Evolutionary conservation across 2,329 filamentous ascomycete species (phyloP).

Genomic region (Teratosphaeriaceae sp.): DNA sequence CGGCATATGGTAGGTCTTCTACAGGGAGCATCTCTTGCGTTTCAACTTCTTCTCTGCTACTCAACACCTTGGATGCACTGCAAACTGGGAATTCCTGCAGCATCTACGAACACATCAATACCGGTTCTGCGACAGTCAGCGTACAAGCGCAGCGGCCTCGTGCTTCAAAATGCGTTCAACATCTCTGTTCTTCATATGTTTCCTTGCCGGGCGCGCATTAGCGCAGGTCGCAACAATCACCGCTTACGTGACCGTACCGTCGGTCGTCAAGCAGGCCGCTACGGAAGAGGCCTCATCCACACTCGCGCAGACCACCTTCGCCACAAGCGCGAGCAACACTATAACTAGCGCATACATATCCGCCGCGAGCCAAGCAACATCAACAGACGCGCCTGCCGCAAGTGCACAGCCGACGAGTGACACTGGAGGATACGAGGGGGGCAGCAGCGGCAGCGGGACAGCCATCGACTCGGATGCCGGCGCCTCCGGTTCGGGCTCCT

Average conservation of each 20-base stretch:
- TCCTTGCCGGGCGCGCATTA: neutral
- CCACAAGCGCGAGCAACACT: neutral
- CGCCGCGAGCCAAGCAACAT: neutral
- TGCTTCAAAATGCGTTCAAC: constrained; percentile 3
- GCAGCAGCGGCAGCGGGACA: constrained; percentile 1
- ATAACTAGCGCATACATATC: neutral
- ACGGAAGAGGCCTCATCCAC: neutral
- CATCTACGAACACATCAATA: neutral
- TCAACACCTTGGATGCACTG: neutral
- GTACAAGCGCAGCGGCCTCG: neutral
- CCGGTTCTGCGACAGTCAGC: neutral
- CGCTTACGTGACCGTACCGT: constrained; percentile 4
- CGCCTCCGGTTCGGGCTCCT: constrained; percentile 53
- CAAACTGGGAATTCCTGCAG: neutral
- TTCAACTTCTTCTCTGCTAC: neutral
- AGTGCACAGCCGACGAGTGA: neutral
- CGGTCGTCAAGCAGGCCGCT: neutral
- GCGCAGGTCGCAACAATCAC: constrained; percentile 6
- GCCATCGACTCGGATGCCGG: constrained; percentile 44
- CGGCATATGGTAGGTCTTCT: neutral
- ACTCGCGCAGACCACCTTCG: neutral
- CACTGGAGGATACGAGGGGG: neutral
- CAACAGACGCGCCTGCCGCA: neutral
- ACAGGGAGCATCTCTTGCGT: neutral
- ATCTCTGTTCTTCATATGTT: neutral